Base-by-base conservation (phyloP, 306 rosid species). In the Trifolium repens region DNA sequence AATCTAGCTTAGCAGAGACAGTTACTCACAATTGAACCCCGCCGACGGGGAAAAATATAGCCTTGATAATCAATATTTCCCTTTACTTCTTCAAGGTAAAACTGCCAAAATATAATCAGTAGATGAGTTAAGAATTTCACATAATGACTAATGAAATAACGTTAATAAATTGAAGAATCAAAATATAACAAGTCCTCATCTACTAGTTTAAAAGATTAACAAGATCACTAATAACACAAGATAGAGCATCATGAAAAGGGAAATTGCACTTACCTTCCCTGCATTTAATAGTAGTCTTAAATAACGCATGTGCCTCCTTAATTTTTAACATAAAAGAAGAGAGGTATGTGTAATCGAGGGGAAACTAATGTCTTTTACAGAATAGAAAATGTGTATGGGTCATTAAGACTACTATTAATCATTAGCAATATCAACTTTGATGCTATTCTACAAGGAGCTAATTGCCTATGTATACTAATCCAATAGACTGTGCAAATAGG, bases 41-140 rank as follows among this genome's bases (percentile, higher is more conserved):
- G 89, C 60, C 84, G 78, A 22, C 92, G 91, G 46, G 98, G 98
- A 12, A 88, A 90, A 65, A 94, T 89, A 68, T 94, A 91, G 76
- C 98, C 98, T 90, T 91, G 98, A 81, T 94, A 94, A 79, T 94
- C 96, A 72, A 94, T 85, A 27, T 73, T 86, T 69, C 97, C 98
- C 74, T 91, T 94, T 42, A 82, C 89, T 73, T 94, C 98, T 87
- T 94, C 97, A 59, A 86, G 96, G 87, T 91, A 94, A 86, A 91
- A 91, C 97, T 94, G 90, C 61, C 22, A 85, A 79, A 58, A 74
- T 12, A 73, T 55, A 78, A 78, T 65, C 59, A 81, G 52, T 16
- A 34, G 32, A 55, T 42, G 52, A 72, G 67, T 69, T 40, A 12
- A 22, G 53, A 58, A 7, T 13, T 62, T 43, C 44, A 74, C 69